Evolutionary conservation across 371 early-diverging fungal genomes (phyloP), one percentile per base, ranked within the genome.

Genomic region (Rhizopus arrhizus): DNA sequence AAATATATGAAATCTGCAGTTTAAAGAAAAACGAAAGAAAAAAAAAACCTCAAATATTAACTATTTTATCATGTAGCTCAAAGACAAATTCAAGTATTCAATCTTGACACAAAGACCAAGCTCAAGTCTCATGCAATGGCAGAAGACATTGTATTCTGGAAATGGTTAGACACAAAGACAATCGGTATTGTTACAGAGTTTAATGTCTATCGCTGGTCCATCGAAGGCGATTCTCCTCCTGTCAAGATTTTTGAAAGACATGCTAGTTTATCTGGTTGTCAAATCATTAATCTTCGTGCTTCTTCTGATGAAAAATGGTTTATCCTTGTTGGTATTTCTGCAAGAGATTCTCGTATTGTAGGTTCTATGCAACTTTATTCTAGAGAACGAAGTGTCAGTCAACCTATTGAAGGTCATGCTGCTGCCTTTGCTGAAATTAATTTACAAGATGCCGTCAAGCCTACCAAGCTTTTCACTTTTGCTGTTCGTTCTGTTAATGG

Each of bases 101-200:
- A 98, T 78, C 72, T 98, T 63, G 98, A 97, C 59, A 67, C 89
- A 70, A 97, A 95, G 80, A 81, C 90, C 49, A 98, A 98, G 78
- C 85, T 98, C 64, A 97, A 95, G 83, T 86, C 97, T 31, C 89
- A 93, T 68, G 53, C 82, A 58, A 94, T 95, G 95, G 72, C 78
- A 55, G 98, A 98, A 55, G 98, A 98, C 64, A 91, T 98, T 58
- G 85, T 90, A 40, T 98, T 90, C 71, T 98, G 99, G 98, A 95
- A 91, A 66, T 98, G 98, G 98, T 84, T 96, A 56, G 87, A 92
- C 29, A 60, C 82, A 45, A 90, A 84, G 60, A 90, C 89, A n/a
- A 74, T 98, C 49, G 97, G 95, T n/a, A 74, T 98, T 48, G 94
- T 98, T 28, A 97, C 97, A 10, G 88, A 85, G 35, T 86, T 81